Base-by-base conservation (phyloP, 1,284 basidiomycete species). In the Microbotryomycetes sp. region DNA sequence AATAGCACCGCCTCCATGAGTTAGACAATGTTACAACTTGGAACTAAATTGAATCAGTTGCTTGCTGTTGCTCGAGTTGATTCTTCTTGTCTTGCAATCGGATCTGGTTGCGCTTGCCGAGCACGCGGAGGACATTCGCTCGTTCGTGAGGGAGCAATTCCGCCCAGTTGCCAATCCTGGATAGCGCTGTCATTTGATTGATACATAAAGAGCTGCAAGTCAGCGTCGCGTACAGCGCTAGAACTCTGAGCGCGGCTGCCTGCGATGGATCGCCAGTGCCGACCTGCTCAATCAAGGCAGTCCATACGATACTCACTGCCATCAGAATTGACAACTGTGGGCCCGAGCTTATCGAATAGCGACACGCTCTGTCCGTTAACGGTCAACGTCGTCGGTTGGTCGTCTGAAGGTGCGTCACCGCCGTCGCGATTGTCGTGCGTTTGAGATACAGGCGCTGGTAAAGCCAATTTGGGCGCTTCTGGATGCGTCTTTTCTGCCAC, bases 51-150 rank as follows among this genome's bases (percentile, higher is more conserved):
- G n/a, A n/a, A 41, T 41, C 35, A 18, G 35, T 18, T 41, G 18
- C 35, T 41, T 18, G 35, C 23, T 49, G 47, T 9, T 49, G 18
- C 24, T n/a, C 47, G 11, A 26, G 11, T 41, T 63, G 56, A 5
- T 57, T 49, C 45, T 56, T 60, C 45, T 63, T 66, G 52, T 28
- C 41, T 3, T 58, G 58, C 23, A 67, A 46, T 13, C 65, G 26
- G 18, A 62, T 54, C 48, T 31, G 28, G n/a, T 67, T 67, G n/a
- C 65, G 31, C 52, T 62, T 62, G 13, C 65, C 65, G 13, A 67
- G 52, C 0, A 67, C 65, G 30, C 65, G 29, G 30, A 67, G 46
- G 21, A 65, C 65, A 16, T 51, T 26, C 15, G 24, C 49, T 11
- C 58, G 58, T 49, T 67, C 65, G 4, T 46, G 23, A 4, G 52